Percentiles rank a stretch among this genome's conserved stretches.
Evolutionary conservation across 2,329 filamentous ascomycete species (phyloP).

Genomic region (Ascochyta koolunga): DNA sequence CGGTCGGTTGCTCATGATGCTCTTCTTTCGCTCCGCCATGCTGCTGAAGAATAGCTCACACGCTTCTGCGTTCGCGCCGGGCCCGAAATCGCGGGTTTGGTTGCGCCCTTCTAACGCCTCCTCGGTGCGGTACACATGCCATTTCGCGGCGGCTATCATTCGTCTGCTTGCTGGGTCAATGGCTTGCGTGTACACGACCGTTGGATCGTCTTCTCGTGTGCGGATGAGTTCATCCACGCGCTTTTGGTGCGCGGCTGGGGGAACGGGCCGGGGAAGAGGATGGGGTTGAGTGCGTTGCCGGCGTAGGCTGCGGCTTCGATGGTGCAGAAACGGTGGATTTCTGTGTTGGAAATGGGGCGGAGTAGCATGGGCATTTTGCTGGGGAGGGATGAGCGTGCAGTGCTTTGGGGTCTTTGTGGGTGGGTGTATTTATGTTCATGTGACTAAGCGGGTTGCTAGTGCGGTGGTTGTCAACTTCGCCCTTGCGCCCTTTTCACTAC

Average conservation of each 20-base stretch:
- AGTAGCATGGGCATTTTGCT: conserved; percentile 31
- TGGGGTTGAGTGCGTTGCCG: conserved; percentile 17
- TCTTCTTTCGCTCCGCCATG: conserved; percentile 24
- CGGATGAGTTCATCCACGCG: conserved; percentile 3
- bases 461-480: conserved; percentile 1
- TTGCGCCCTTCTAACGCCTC: no score
- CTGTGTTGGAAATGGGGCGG: conserved; percentile 28
- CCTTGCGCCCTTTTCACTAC: conserved; percentile 13
- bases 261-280: conserved; percentile 36
- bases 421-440: conserved; percentile 1
- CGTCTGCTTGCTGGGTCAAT: conserved; percentile 32
- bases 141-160: conserved; percentile 40
- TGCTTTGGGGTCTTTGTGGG: background rate
- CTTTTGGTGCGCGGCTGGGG: background rate
- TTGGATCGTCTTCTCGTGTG: conserved; percentile 6
- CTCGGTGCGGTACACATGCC: conserved; percentile 35
- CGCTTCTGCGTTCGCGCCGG: conserved; percentile 30
- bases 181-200: conserved; percentile 26
- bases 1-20: conserved; percentile 26
- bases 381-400: no score
- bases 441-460: conserved; percentile 17
- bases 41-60: conserved; percentile 32
- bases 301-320: conserved; percentile 33
- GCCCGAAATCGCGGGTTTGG: conserved; percentile 18
- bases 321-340: conserved; percentile 30